Evolutionary conservation across 768 basidiomycete species (phyloP), one percentile per base, ranked within the genome.

Genomic region (Lepiota venenata): DNA sequence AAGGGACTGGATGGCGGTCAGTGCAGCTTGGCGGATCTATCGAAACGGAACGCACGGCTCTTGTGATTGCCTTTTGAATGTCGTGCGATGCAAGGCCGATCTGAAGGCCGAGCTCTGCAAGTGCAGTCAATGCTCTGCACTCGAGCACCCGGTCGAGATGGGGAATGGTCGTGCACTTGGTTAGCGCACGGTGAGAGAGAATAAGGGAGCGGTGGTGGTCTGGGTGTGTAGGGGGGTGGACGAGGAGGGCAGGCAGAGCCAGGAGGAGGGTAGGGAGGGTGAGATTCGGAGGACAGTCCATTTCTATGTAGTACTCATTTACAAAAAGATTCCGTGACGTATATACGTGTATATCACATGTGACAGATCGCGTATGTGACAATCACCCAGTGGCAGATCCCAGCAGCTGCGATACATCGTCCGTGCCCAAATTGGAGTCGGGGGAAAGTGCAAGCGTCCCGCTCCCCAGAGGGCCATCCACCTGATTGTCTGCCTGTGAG

Each of bases 61-160:
- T 87, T 14, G 80, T 81, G 14, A 88, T 72, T 10, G 87, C 83
- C 52, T 76, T 81, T 62, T 88, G 87, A 18, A 87, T 84, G 64
- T 89, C 87, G 0, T 50, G 64, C 58, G 80, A 80, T 75, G 40
- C 63, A 47, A 64, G 77, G 57, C 55, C 74, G 41, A 82, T 74
- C 56, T 72, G 73, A 63, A 90, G 74, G 2, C 87, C 88, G 1
- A 88, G 61, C 65, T 91, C 89, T 0, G 82, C 88, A 0, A 91
- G 59, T 9, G 79, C 78, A 0, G 83, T 82, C 82, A 85, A 89
- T 1, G 87, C 87, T 7, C 82, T 72, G 62, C 87, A 90, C 60
- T 90, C 88, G 8, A 84, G 64, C 47, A 79, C 77, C 4, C 77
- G 75, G 4, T 82, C 77, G 1, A 90, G 70, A 11, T 74, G 71